These are phyloP conservation scores for Penicillium sp. DNA, from an alignment of 2,329 filamentous ascomycete genomes.

Conservation along the genomic window DNA sequence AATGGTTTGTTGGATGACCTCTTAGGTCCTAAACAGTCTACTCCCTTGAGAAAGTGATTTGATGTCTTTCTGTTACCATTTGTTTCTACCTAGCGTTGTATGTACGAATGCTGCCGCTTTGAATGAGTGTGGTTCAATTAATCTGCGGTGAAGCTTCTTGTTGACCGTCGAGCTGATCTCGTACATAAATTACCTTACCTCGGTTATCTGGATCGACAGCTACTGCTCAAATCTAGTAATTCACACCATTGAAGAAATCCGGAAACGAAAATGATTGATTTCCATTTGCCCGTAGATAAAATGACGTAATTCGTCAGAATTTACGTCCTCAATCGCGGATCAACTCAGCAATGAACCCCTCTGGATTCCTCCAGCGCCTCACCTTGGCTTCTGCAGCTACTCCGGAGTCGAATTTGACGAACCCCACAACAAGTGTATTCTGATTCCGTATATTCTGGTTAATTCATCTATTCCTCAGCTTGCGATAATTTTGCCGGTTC, in stretches of 20 bases:
- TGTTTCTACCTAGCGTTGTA: constrained; percentile 20
- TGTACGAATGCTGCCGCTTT: constrained; percentile 6
- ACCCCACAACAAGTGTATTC: neutral
- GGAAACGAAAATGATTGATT: neutral
- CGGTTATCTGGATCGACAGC: neutral
- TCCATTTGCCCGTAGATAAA: neutral
- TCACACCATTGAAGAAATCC: neutral
- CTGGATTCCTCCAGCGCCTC: neutral
- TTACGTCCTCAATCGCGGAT: neutral
- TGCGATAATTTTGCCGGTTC: neutral
- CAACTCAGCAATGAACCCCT: neutral
- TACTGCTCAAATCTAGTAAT: neutral
- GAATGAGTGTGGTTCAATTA: constrained; percentile 1
- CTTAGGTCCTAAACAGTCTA: constrained; percentile 39
- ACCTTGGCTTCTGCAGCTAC: neutral
- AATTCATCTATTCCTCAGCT: neutral
- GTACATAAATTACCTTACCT: neutral
- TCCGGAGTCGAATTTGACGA: neutral
- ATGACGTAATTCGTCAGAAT: neutral
- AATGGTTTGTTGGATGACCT: constrained; percentile 44
- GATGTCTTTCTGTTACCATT: neutral
- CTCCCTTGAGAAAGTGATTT: constrained; percentile 26
- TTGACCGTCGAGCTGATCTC: neutral
- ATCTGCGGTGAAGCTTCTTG: neutral
- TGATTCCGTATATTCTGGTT: neutral